A percentile compares a stretch with the other conserved stretches of the same genome.
These are phyloP conservation scores for Saposhnikovia divaricata DNA, from an alignment of 129 eudicot genomes.

Conservation along the genomic window DNA sequence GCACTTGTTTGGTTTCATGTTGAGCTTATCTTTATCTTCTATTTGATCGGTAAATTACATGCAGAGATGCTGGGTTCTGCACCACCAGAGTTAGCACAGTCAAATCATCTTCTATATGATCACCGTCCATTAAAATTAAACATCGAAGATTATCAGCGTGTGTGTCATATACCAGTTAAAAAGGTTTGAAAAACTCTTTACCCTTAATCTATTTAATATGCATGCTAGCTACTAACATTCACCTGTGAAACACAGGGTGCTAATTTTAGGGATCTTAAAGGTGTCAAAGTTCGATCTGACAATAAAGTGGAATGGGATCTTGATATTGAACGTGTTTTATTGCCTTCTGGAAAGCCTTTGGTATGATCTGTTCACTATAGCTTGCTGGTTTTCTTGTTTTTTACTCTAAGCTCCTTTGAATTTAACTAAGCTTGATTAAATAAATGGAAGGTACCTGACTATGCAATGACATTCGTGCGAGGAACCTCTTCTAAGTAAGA, in stretches of 20 bases:
- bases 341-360: constrained; percentile 67
- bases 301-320: constrained; percentile 67
- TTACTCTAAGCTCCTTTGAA: neutral
- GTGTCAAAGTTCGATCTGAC: constrained; percentile 39
- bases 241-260: constrained; percentile 45
- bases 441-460: constrained; percentile 60
- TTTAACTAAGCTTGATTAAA: too few relatives aligned
- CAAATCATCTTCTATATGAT: constrained; percentile 38
- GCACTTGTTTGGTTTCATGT: neutral
- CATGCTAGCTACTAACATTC: neutral
- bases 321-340: constrained; percentile 29
- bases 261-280: constrained; percentile 58
- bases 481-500: constrained; percentile 63
- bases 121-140: constrained; percentile 61
- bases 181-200: constrained; percentile 40
- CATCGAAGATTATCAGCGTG: constrained; percentile 61
- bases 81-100: neutral
- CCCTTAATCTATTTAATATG: neutral
- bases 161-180: constrained; percentile 54
- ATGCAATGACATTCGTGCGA: constrained; percentile 50
- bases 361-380: constrained; percentile 20
- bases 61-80: constrained; percentile 48
- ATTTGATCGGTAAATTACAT: constrained; percentile 1
- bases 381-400: neutral
- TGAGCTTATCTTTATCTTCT: neutral